Base-by-base conservation (phyloP, 305 asterid genomes). In the Solanum aculeatissimum region DNA sequence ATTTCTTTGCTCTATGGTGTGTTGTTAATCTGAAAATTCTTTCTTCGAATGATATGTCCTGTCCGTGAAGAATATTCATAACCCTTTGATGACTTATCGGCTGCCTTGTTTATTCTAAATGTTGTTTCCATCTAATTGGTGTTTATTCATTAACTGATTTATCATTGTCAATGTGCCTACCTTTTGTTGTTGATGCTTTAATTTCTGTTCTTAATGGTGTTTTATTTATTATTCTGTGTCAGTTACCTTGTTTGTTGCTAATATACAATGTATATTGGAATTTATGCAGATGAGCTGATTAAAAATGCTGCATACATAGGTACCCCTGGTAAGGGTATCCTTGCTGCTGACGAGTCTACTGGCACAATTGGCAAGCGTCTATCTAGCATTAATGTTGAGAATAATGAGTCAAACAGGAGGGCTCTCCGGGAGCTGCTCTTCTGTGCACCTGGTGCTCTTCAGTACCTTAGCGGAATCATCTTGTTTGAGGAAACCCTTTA, bases 271-370 rank as follows among this genome's bases (percentile, higher is more conserved):
- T 16, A 27, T 68, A 14, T 19, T 38, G 81, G 9, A 74, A 42
- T 60, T 45, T n/a, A 53, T 87, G 84, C 85, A 92, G 95, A 92
- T 82, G 95, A 92, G 88, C 95, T 92, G 35, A 89, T 90, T 45
- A 89, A 89, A 38, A 92, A 90, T 83, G 95, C 95, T 21, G 82
- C 89, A 53, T 92, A 91, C 86, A 91, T 92, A 55, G 94, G 87
- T 23, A 91, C 92, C 43, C 94, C 95, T 60, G 95, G 95, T 12
- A 92, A 92, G 92, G 95, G 95, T 83, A 92, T 92, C 84, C 95
- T 92, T 82, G 95, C 95, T 55, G 95, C 95, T 51, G 94, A 92
- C 6, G 95, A 92, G 81, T 92, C 95, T n/a, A 91, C 95, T 66
- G 95, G 95, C 62, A 92, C 95, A 42, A 92, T 92, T 29, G 95